Percentiles rank a stretch among this genome's conserved stretches.
These are phyloP conservation scores for Climacium dendroides DNA, from an alignment of 225 moss, liverwort and hornwort genomes.

Conservation along the genomic window DNA sequence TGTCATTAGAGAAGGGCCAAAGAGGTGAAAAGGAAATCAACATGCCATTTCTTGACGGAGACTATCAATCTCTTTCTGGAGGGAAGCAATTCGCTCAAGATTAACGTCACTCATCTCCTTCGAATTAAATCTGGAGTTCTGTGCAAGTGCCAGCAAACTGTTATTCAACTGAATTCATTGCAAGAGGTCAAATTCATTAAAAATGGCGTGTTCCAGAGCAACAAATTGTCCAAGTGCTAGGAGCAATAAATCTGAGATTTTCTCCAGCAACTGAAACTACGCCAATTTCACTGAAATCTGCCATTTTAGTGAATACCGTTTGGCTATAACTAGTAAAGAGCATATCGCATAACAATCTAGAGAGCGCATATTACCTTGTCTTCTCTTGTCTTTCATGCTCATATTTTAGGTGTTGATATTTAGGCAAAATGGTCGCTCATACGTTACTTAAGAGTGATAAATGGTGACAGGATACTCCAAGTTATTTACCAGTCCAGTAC, in stretches of 20 bases:
- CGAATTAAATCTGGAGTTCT: background rate
- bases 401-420: background rate
- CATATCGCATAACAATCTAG: background rate
- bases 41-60: conserved; percentile 28
- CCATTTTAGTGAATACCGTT: too few relatives aligned
- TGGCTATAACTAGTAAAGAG: background rate
- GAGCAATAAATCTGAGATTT: background rate
- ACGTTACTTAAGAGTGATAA: background rate
- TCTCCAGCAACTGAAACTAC: background rate
- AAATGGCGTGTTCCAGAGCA: background rate
- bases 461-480: background rate
- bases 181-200: background rate
- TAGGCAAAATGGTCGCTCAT: background rate
- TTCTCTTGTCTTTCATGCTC: too few relatives aligned
- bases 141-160: background rate
- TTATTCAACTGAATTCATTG: background rate
- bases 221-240: background rate
- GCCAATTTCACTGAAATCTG: background rate
- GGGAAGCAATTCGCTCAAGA: conserved; percentile 10
- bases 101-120: conserved; percentile 4
- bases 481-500: background rate
- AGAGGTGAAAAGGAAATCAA: background rate
- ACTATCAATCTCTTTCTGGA: conserved; percentile 15
- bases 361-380: background rate
- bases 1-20: background rate